Conservation (phyloP, 2,329 filamentous ascomycete species). For the Thielaviopsis euricoi region DNA sequence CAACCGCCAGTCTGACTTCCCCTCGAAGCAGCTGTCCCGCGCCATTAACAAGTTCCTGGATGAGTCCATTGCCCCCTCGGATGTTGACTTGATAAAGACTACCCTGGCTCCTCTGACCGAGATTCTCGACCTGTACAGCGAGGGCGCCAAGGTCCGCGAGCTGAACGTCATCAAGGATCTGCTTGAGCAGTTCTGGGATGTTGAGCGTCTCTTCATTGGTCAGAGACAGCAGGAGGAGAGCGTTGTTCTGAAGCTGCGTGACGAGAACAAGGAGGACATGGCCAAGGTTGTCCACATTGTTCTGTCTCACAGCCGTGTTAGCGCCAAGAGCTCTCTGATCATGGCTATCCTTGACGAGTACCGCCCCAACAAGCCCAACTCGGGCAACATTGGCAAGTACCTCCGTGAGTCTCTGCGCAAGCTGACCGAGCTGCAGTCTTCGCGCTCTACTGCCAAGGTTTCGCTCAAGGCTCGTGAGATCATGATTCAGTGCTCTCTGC, state of each 20-base stretch:
- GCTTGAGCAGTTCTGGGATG: conserved; percentile 64
- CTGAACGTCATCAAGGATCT: conserved; percentile 64
- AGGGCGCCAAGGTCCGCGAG: conserved; percentile 84
- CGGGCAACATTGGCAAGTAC: conserved; percentile 75
- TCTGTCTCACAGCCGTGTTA: conserved; percentile 82
- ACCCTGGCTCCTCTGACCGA: conserved; percentile 61
- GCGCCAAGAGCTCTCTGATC: conserved; percentile 84
- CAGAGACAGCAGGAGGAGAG: conserved; percentile 80
- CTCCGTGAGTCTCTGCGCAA: conserved; percentile 69
- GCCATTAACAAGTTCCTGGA: conserved; percentile 77
- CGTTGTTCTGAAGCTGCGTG: conserved; percentile 81
- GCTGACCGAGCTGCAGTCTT: conserved; percentile 77
- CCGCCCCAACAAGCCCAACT: conserved; percentile 81
- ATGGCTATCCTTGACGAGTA: conserved; percentile 88
- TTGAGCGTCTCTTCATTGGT: conserved; percentile 77
- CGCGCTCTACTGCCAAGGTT: conserved; percentile 75
- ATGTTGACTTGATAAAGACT: conserved; percentile 56
- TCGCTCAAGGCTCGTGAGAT: conserved; percentile 94
- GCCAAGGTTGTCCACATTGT: conserved; percentile 72
- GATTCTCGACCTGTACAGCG: conserved; percentile 64
- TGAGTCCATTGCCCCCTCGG: conserved; percentile 58
- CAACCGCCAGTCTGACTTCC: conserved; percentile 69
- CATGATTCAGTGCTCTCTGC: conserved; percentile 90
- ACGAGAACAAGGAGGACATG: conserved; percentile 91
- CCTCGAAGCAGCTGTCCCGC: conserved; percentile 72